Evolutionary conservation across 805 yeast species (phyloP), one percentile per base, ranked within the genome.

Genomic region (Metschnikowia corniflorae): DNA sequence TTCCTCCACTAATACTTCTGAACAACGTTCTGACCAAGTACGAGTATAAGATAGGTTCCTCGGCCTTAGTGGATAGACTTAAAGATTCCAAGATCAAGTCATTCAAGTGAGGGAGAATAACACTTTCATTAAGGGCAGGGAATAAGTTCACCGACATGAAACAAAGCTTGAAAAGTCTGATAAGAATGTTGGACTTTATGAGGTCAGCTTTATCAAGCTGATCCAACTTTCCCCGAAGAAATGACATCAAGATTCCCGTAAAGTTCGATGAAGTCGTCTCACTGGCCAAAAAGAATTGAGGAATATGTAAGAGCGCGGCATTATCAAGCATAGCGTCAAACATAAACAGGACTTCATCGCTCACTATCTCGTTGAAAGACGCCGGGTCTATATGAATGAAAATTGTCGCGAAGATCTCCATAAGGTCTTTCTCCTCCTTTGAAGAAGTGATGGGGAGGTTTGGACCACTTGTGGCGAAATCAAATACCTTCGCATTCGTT

Each of bases 111-210:
- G 97, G 97, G 29, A 89, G 65, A 7, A 93, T 72, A 5, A 93
- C 96, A 40, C 77, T 69, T 60, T 94, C 98, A 55, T 93, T 94
- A 3, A 83, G 77, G 4, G 78, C 65, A 0, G 97, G 97, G 57
- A 88, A 91, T 33, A 91, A 66, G 50, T 87, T 91, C 3, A 93
- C 97, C 3, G 96, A 88, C 95, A 91, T 87, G 61, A 93, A 91
- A 50, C 96, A 87, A 26, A 93, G 67, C 59, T 89, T 91, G 76
- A 88, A 93, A 27, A 94, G 65, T 40, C 97, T 70, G 16, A 88
- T 84, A 46, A 93, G 63, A 37, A 93, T 82, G 51, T 85, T 86
- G 0, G 95, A 79, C 48, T 80, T 81, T 21, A 82, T 73, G 23
- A 81, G 70, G 53, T 87, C 89, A 26, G 82, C 79, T 40, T 84